Conservation (phyloP, 306 rosid species). For the Fagus crenata region DNA sequence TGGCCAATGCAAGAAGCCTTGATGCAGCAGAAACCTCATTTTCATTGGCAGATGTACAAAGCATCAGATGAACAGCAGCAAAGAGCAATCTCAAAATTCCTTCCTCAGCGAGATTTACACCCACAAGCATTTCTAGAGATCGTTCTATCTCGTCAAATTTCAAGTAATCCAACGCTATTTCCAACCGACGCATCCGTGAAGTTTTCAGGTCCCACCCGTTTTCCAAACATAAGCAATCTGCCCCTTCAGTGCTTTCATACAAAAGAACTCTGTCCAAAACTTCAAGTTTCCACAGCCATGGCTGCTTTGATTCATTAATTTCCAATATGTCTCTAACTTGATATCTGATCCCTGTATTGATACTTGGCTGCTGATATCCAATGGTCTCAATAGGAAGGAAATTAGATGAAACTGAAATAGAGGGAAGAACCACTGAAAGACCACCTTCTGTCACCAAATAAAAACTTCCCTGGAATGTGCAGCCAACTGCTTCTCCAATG, state of each 20-base stretch:
- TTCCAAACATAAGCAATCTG: constrained; percentile 75
- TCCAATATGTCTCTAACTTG: constrained; percentile 48
- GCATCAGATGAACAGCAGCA: constrained; percentile 79
- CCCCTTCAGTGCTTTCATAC: constrained; percentile 74
- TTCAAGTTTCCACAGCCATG: constrained; percentile 74
- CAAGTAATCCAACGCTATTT: constrained; percentile 80
- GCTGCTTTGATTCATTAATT: constrained; percentile 41
- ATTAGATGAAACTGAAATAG: constrained; percentile 59
- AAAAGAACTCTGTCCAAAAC: constrained; percentile 83
- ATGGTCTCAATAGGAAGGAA: constrained; percentile 63
- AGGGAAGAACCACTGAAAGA: constrained; percentile 77
- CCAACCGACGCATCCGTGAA: constrained; percentile 75
- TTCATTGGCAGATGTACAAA: constrained; percentile 69
- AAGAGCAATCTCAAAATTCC: constrained; percentile 86
- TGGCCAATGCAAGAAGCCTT: constrained; percentile 85
- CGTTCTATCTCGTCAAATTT: constrained; percentile 79
- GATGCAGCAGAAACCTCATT: constrained; percentile 86
- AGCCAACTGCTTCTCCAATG: constrained; percentile 79
- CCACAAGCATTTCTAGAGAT: constrained; percentile 92
- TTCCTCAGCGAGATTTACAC: constrained; percentile 80
- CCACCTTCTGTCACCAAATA: constrained; percentile 81
- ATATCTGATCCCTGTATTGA: constrained; percentile 38
- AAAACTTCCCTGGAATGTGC: constrained; percentile 73
- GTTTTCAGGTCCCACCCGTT: constrained; percentile 91
- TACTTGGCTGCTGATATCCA: constrained; percentile 53